Conservation (phyloP, 176 grass and related monocot species). For the Avena atlantica region DNA sequence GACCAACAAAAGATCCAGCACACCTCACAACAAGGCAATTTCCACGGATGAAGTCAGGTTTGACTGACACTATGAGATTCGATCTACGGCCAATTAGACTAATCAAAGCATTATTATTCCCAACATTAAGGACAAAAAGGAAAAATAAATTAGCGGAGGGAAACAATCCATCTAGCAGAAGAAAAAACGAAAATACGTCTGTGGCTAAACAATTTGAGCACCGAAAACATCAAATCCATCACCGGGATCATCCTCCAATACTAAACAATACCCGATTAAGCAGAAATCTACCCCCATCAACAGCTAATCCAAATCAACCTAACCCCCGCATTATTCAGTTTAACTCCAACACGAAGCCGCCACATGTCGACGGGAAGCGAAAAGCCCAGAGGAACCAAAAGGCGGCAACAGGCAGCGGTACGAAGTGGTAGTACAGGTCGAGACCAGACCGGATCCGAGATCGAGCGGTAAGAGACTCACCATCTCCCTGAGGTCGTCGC, state of each 20-base stretch:
- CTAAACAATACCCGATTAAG: slow-evolving; percentile 8
- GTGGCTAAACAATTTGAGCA: background rate
- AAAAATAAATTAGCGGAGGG: background rate
- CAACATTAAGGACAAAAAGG: background rate
- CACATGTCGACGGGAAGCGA: background rate
- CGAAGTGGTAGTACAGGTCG: background rate
- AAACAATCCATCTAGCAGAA: background rate
- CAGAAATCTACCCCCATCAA: background rate
- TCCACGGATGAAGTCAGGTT: background rate
- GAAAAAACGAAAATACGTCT: background rate
- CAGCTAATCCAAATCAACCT: slow-evolving; percentile 23
- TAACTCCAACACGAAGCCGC: background rate
- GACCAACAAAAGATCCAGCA: background rate
- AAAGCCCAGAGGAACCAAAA: background rate
- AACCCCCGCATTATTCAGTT: background rate
- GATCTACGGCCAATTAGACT: background rate
- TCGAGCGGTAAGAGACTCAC: slow-evolving; percentile 8
- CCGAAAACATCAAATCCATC: background rate
- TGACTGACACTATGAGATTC: background rate
- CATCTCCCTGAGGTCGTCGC: slow-evolving; percentile 66
- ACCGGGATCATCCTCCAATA: background rate
- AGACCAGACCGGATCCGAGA: slow-evolving; percentile 33
- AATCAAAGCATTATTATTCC: background rate
- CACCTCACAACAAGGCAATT: background rate
- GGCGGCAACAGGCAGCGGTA: background rate